Conservation (phyloP, 768 basidiomycete genomes). For the Lactarius sanguifluus region DNA sequence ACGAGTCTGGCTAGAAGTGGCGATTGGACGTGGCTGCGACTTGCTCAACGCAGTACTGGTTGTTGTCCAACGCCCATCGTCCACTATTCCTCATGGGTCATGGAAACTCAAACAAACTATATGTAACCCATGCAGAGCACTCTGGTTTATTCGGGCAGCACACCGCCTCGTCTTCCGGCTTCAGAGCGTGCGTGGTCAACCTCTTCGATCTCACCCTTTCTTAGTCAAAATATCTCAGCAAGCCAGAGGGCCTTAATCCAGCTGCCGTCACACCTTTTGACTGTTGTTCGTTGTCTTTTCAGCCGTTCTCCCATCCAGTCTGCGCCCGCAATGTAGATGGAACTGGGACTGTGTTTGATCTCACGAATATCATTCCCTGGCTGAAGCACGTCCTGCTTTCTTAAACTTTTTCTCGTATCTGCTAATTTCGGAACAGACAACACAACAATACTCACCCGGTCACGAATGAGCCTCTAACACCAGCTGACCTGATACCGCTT, state of each 20-base stretch:
- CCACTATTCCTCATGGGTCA: conserved; percentile 59
- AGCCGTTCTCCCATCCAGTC: conserved; percentile 87
- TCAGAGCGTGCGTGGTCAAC: conserved; percentile 53
- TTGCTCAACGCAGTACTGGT: not conserved
- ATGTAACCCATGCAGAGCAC: conserved; percentile 89
- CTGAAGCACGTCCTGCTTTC: conserved; percentile 61
- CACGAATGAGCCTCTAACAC: conserved; percentile 67
- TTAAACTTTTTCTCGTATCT: not conserved
- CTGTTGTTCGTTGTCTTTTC: conserved; percentile 88
- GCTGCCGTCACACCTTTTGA: conserved; percentile 76
- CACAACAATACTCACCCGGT: conserved; percentile 80
- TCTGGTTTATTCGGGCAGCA: conserved; percentile 78
- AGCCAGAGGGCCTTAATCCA: conserved; percentile 64
- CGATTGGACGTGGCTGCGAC: not conserved
- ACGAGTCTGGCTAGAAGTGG: not conserved
- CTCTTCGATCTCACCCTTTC: conserved; percentile 28
- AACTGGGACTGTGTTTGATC: conserved; percentile 79
- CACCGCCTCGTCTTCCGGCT: conserved; percentile 70
- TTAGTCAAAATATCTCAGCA: conserved; percentile 42
- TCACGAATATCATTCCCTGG: conserved; percentile 93
- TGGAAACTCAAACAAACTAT: conserved; percentile 83
- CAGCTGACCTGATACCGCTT: conserved; percentile 74
- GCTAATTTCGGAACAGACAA: conserved; percentile 48
- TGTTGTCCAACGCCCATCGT: not conserved
- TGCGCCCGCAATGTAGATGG: conserved; percentile 82